These are phyloP conservation scores for Russula olivacea DNA, from an alignment of 768 basidiomycete genomes.

Conservation along the genomic window DNA sequence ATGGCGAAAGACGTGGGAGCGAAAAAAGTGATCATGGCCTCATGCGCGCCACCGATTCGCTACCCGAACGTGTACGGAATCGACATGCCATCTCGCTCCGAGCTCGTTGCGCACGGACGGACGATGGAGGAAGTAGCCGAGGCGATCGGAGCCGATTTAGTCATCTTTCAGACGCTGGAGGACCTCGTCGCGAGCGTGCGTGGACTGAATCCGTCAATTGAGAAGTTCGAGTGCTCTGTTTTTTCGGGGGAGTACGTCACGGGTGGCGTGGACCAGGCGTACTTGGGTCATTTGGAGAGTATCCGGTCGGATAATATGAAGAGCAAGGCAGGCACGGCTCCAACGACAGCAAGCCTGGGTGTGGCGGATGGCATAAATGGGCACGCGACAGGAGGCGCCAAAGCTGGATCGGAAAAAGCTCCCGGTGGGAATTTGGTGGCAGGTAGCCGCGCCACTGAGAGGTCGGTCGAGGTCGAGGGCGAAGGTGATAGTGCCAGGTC, in stretches of 20 bases:
- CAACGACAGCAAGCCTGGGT: slow-evolving; percentile 10
- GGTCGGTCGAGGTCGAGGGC: slow-evolving; percentile 21
- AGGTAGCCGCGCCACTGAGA: slow-evolving; percentile 8
- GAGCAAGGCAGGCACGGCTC: slow-evolving; percentile 35
- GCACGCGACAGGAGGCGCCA: slow-evolving; percentile 19
- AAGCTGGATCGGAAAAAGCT: slow-evolving; percentile 9
- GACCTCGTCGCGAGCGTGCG: slow-evolving; percentile 85
- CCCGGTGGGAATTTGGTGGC: slow-evolving; percentile 27
- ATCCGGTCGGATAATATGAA: slow-evolving; percentile 81
- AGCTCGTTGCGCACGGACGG: slow-evolving; percentile 98
- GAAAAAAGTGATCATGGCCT: slow-evolving; percentile 91
- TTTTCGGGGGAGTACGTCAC: slow-evolving; percentile 98
- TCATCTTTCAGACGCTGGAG: slow-evolving; percentile 89
- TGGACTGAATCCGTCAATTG: slow-evolving; percentile 73
- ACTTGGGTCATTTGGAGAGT: slow-evolving; percentile 68
- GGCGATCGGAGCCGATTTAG: slow-evolving; percentile 89
- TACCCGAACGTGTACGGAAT: slow-evolving; percentile 98
- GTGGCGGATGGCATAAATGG: slow-evolving; percentile 23
- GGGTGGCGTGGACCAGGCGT: slow-evolving; percentile 80
- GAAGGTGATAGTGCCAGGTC: slow-evolving; percentile 21
- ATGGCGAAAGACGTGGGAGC: slow-evolving; percentile 99
- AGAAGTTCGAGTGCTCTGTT: slow-evolving; percentile 90
- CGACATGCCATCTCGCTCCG: slow-evolving; percentile 95
- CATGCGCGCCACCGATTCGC: slow-evolving; percentile 96
- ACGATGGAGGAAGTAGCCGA: slow-evolving; percentile 89